These are phyloP conservation scores for Trichoderma polysporum DNA, from an alignment of 2,329 filamentous ascomycete species.

Conservation along the genomic window DNA sequence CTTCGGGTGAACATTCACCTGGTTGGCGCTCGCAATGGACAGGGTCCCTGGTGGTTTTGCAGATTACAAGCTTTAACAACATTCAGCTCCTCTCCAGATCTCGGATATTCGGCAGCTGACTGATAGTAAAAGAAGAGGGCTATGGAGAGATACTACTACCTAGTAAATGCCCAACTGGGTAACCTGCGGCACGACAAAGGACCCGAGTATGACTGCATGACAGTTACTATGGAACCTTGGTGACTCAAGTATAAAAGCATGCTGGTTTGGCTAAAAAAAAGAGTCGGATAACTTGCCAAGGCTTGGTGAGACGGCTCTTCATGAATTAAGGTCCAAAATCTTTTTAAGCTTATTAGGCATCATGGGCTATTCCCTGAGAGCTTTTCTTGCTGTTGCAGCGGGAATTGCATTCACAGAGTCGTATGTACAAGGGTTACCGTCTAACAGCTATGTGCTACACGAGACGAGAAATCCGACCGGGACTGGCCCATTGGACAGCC, in stretches of 20 bases:
- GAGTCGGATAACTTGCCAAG: not conserved
- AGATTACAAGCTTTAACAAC: not conserved
- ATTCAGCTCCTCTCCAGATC: not conserved
- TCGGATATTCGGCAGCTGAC: conserved; percentile 1
- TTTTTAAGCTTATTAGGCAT: not conserved
- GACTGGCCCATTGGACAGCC: not conserved
- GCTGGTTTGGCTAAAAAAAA: not conserved
- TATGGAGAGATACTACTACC: not conserved
- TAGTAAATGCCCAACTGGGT: not conserved
- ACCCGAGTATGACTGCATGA: not conserved
- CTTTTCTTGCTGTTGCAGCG: conserved; percentile 11
- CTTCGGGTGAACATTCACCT: not conserved
- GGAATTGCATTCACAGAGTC: conserved; percentile 1
- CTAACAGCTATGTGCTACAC: conserved; percentile 22
- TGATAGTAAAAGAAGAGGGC: not conserved
- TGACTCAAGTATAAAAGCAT: not conserved
- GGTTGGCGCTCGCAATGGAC: not conserved
- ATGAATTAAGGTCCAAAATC: not conserved
- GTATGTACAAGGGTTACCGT: not conserved
- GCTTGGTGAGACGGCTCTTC: not conserved
- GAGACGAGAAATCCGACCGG: conserved; percentile 16
- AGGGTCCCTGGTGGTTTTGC: not conserved
- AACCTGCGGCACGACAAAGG: not conserved
- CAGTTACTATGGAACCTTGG: not conserved
- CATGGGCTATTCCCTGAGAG: not conserved